These are phyloP conservation scores for Ochromonas danica DNA, from an alignment of 108 stramenopile genomes.

Conservation along the genomic window DNA sequence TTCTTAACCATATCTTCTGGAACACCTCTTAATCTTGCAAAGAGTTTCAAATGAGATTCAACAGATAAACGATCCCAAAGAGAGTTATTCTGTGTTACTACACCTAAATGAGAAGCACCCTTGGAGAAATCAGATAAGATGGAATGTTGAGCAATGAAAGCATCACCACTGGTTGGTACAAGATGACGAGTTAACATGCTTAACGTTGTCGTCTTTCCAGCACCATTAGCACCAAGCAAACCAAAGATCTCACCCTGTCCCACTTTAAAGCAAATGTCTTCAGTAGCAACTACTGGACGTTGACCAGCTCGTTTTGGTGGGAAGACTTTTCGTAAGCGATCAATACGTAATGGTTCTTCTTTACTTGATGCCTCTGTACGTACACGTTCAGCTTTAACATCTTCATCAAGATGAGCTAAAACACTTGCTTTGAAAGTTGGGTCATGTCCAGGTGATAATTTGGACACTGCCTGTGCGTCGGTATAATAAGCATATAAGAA, in stretches of 20 bases:
- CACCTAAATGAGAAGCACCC: neutral
- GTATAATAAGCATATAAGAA: neutral
- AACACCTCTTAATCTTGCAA: constrained; percentile 27
- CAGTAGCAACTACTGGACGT: neutral
- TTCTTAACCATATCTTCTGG: constrained; percentile 8
- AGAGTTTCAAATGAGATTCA: constrained; percentile 25
- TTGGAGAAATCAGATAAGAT: constrained; percentile 23
- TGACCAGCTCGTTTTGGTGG: constrained; percentile 5
- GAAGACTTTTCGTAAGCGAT: constrained; percentile 39
- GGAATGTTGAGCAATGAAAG: constrained; percentile 38
- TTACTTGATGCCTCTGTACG: neutral
- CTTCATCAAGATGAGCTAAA: neutral
- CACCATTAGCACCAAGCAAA: constrained; percentile 68
- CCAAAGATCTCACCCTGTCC: constrained; percentile 58
- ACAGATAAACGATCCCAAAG: constrained; percentile 31
- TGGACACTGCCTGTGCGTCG: neutral
- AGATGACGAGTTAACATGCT: constrained; percentile 57
- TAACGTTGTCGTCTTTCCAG: constrained; percentile 65
- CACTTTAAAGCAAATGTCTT: constrained; percentile 5
- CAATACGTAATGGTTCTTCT: neutral
- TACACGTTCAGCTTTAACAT: neutral
- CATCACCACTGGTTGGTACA: constrained; percentile 39
- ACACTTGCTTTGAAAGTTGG: neutral
- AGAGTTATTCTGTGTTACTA: constrained; percentile 39
- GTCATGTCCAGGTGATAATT: neutral